Base-by-base conservation (phyloP, 2,329 filamentous ascomycete species). In the Aplosporella prunicola region DNA sequence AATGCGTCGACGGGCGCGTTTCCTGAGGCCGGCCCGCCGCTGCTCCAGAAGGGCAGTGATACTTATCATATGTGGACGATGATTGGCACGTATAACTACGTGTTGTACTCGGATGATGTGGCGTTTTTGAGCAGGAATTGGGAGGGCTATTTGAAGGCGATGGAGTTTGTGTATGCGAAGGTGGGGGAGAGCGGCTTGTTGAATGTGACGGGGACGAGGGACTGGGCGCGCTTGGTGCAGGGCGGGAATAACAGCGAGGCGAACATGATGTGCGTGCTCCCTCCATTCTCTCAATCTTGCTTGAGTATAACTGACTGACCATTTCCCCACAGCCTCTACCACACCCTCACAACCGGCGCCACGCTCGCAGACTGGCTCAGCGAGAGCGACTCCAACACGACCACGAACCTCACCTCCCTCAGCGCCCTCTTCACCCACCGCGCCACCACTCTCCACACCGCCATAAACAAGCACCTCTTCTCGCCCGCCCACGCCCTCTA, bases 1-100 rank as follows among this genome's bases (percentile, higher is more conserved):
- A 67, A 68, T 46, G 66, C 66, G 2, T 45, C 58, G 60, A n/a
- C n/a, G n/a, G n/a, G n/a, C 0, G 52, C 51, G 0, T 52, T 64
- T 18, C 58, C 58, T 1, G 60, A 64, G 47, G 57, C 60, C 15
- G 60, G 60, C 0, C 61, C 61, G 5, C 59, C 60, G 3, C 45
- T 62, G 16, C 40, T 58, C 11, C 51, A 59, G 39, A 51, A 58
- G 30, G 45, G 49, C 9, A 57, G 51, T 33, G 54, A 58, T 29
- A 52, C 55, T 1, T 59, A 60, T 32, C 55, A 59, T 35, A 63
- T 74, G 49, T 71, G 71, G 57, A 69, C 67, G 2, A 64, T 78
- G 52, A 70, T 78, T 28, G 71, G 72, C 2, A 70, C 69, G 5
- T 72, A 72, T 49, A 72, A 75, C 35, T 77, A 77, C 45, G 61